Percentiles rank a stretch among this genome's conserved stretches.
Evolutionary conservation across 176 grass and related monocot species (phyloP).

Genomic region (Luzula sylvatica): DNA sequence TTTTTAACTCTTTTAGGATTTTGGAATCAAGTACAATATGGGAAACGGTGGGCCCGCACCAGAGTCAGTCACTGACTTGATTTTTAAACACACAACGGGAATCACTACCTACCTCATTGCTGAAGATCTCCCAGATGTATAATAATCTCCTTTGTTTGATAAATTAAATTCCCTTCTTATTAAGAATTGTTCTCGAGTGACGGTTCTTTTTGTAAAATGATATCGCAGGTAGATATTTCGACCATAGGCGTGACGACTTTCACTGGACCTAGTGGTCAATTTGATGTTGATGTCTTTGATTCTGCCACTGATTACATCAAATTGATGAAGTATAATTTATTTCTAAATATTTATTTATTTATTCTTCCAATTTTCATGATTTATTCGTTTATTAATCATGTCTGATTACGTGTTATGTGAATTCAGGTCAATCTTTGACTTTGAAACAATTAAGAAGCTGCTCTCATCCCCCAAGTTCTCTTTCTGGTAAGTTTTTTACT

Average conservation of each 20-base stretch:
- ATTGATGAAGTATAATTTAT: constrained; percentile 77
- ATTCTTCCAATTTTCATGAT: background rate
- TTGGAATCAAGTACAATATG: constrained; percentile 99
- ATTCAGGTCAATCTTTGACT: constrained; percentile 84
- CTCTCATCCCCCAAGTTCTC: constrained; percentile 79
- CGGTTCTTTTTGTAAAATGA: background rate
- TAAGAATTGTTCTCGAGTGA: too few species aligned
- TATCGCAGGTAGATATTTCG: constrained; percentile 82
- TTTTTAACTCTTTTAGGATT: constrained; percentile 56
- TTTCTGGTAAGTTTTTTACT: constrained; percentile 89
- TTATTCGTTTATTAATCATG: constrained; percentile 25
- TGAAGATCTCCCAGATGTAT: constrained; percentile 82
- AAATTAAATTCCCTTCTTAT: background rate
- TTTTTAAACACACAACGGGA: constrained; percentile 75
- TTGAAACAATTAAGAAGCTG: constrained; percentile 74
- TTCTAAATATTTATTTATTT: constrained; percentile 16
- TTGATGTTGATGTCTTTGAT: constrained; percentile 94
- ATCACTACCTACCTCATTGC: constrained; percentile 71
- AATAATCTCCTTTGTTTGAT: constrained; percentile 10
- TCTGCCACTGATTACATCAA: constrained; percentile 84
- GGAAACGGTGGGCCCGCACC: constrained; percentile 96
- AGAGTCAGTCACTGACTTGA: constrained; percentile 80
- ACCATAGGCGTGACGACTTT: constrained; percentile 56
- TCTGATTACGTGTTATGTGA: background rate
- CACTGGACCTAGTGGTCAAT: constrained; percentile 70